Percentiles rank a stretch among this genome's conserved stretches.
Evolutionary conservation across 1,139 yeast species (phyloP).

Genomic region (Pneumocystis murina): DNA sequence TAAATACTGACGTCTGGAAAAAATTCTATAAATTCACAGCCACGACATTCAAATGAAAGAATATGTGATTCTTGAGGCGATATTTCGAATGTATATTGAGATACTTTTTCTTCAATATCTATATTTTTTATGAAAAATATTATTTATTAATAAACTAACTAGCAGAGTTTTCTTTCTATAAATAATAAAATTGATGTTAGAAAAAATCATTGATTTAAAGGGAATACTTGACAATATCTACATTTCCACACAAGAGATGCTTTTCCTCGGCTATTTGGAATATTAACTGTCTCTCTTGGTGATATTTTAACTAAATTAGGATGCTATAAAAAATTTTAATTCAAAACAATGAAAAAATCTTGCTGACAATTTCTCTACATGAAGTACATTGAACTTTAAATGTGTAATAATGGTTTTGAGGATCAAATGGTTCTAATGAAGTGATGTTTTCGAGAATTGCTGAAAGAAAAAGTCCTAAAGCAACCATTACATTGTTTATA

Average conservation of each 20-base stretch:
- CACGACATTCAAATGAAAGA: slow-evolving; percentile 70
- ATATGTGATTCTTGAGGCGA: slow-evolving; percentile 30
- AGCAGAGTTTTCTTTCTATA: slow-evolving; percentile 29
- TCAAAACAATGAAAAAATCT: background rate
- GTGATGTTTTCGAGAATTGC: slow-evolving; percentile 55
- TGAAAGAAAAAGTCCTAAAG: slow-evolving; percentile 33
- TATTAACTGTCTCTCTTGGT: slow-evolving; percentile 31
- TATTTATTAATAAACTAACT: slow-evolving; percentile 1
- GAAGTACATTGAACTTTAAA: slow-evolving; percentile 39
- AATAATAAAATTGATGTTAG: background rate
- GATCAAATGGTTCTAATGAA: slow-evolving; percentile 47
- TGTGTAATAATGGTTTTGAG: slow-evolving; percentile 12
- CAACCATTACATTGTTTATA: slow-evolving; percentile 14
- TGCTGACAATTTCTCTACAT: slow-evolving; percentile 45
- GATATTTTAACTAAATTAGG: slow-evolving; percentile 52
- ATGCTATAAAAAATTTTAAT: slow-evolving; percentile 27
- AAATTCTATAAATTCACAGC: slow-evolving; percentile 58
- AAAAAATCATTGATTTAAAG: background rate
- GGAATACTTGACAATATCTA: slow-evolving; percentile 34
- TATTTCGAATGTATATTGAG: slow-evolving; percentile 13
- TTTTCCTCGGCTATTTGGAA: slow-evolving; percentile 62
- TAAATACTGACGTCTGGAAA: slow-evolving; percentile 32
- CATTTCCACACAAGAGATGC: slow-evolving; percentile 78
- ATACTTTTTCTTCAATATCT: slow-evolving; percentile 5
- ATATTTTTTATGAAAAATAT: background rate